Conservation (phyloP, 768 basidiomycete species). For the Rhodocollybia butyracea region DNA sequence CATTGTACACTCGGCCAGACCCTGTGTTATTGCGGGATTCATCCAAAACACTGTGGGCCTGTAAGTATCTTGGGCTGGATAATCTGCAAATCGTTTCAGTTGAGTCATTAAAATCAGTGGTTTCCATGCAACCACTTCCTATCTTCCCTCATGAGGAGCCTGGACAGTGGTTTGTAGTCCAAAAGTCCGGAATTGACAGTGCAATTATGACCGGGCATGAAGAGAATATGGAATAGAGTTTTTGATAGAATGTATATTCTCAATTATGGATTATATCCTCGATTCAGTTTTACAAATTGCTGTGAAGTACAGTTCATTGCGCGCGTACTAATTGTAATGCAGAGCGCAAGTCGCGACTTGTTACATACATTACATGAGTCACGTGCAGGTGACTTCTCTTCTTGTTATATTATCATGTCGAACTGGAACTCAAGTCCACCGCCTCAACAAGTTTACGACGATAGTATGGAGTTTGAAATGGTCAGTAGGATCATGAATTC, state of each 20-base stretch:
- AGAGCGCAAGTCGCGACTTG: too few species aligned
- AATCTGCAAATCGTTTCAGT: conserved; percentile 9
- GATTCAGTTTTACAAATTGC: not conserved
- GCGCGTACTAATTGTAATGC: too few species aligned
- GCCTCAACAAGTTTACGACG: too few species aligned
- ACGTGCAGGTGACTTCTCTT: too few species aligned
- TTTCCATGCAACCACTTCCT: conserved; percentile 24
- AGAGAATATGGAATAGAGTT: not conserved
- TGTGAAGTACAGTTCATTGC: not conserved
- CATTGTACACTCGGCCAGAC: conserved; percentile 17
- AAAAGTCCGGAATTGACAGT: conserved; percentile 24
- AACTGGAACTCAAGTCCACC: too few species aligned
- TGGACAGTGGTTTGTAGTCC: conserved; percentile 20
- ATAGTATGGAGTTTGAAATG: too few species aligned
- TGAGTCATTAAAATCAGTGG: conserved; percentile 16
- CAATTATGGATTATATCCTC: not conserved
- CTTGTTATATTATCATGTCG: too few species aligned
- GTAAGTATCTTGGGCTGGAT: conserved; percentile 4
- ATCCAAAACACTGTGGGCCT: conserved; percentile 17
- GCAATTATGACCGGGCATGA: not conserved
- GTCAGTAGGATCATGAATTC: too few species aligned
- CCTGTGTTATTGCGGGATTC: conserved; percentile 13
- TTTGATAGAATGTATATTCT: not conserved
- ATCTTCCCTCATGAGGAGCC: conserved; percentile 5
- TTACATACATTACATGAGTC: too few species aligned